Evolutionary conservation across 2,329 filamentous ascomycete genomes (phyloP).

Genomic region (Fusarium napiforme): DNA sequence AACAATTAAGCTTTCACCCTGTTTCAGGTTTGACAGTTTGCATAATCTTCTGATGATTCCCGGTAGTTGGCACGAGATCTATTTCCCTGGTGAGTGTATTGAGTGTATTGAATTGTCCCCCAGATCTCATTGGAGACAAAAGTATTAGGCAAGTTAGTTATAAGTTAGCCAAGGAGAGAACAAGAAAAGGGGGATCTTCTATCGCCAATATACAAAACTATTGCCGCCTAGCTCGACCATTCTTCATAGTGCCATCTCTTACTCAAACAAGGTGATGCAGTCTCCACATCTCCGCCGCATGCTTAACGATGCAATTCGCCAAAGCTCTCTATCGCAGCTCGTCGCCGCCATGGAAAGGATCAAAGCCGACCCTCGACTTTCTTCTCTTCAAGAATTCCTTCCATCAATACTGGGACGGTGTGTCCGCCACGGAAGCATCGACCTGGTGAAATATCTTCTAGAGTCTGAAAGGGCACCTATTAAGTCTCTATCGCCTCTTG

Average conservation of each 20-base stretch:
- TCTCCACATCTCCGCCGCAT: not conserved
- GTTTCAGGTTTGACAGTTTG: not conserved
- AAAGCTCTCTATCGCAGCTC: not conserved
- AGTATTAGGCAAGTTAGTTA: not conserved
- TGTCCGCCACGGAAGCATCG: not conserved
- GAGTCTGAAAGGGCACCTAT: not conserved
- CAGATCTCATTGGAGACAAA: not conserved
- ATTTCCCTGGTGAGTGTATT: not conserved
- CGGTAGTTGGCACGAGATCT: not conserved
- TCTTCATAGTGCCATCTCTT: not conserved
- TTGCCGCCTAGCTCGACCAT: too few species aligned
- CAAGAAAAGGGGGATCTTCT: too few species aligned
- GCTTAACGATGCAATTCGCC: not conserved
- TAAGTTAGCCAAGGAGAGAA: not conserved
- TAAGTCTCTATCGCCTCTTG: not conserved
- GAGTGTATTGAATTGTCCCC: not conserved
- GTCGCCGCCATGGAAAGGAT: not conserved
- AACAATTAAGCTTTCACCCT: not conserved
- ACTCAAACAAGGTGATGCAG: not conserved
- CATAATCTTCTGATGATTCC: not conserved
- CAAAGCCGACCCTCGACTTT: not conserved
- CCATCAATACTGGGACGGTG: not conserved
- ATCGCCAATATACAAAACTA: too few species aligned
- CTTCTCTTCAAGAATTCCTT: not conserved
- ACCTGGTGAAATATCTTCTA: not conserved